Evolutionary conservation across 306 rosid species (phyloP).

Genomic region (Cicer chorassanicum): DNA sequence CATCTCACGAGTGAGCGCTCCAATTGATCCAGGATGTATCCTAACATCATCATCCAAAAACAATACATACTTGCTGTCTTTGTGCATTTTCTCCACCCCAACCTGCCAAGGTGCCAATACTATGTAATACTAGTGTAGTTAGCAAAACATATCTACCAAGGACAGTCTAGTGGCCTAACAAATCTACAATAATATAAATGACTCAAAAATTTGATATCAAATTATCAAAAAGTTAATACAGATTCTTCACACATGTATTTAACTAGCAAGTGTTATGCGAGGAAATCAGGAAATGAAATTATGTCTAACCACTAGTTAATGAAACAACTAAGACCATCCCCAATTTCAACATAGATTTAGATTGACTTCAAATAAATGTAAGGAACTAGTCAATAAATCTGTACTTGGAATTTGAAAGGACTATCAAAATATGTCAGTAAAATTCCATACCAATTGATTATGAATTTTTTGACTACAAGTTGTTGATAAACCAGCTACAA

Average conservation of each 20-base stretch:
- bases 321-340: constrained; percentile 21
- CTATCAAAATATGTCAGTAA: constrained; percentile 30
- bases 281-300: constrained; percentile 18
- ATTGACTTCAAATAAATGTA: constrained; percentile 31
- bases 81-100: constrained; percentile 93
- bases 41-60: constrained; percentile 98
- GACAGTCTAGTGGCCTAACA: constrained; percentile 14
- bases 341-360: constrained; percentile 29
- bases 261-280: constrained; percentile 26
- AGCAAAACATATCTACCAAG: constrained; percentile 34
- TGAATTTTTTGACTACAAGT: constrained; percentile 98
- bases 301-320: constrained; percentile 24
- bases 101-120: constrained; percentile 58
- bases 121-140: constrained; percentile 28
- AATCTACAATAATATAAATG: constrained; percentile 33
- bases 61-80: constrained; percentile 78
- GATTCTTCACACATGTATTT: constrained; percentile 31
- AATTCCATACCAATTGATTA: constrained; percentile 80
- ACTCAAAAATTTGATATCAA: constrained; percentile 30
- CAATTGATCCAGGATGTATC: constrained; percentile 94
- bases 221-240: not conserved
- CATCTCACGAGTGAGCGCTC: constrained; percentile 92
- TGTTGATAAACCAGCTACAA: constrained; percentile 86
- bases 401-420: constrained; percentile 34
- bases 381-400: constrained; percentile 13